Evolutionary conservation across 31 red algal species (phyloP).

Genomic region (Odonthalia washingtoniensis): DNA sequence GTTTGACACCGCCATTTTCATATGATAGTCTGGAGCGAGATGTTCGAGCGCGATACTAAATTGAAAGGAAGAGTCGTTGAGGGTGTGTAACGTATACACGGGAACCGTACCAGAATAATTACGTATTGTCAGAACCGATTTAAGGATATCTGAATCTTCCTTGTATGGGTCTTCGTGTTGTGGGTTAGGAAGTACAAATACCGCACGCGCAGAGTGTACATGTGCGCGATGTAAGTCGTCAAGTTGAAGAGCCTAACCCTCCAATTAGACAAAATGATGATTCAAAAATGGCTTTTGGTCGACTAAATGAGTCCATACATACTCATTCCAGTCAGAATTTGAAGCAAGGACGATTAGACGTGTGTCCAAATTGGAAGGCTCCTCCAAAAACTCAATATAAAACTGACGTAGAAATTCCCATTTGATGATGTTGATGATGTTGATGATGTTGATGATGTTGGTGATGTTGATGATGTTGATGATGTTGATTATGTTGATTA

Average conservation of each 20-base stretch:
- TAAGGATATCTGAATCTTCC: slow-evolving; percentile 79
- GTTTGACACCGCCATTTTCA: too few relatives aligned
- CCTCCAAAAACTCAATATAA: too few relatives aligned
- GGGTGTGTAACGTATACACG: slow-evolving; percentile 70
- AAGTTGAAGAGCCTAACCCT: slow-evolving; percentile 66
- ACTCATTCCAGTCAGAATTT: slow-evolving; percentile 68
- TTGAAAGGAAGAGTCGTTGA: slow-evolving; percentile 74
- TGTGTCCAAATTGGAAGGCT: too few relatives aligned
- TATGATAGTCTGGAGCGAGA: too few relatives aligned
- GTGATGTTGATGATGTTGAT: too few relatives aligned
- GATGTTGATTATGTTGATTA: too few relatives aligned
- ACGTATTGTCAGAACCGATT: slow-evolving; percentile 71
- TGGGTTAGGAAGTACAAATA: slow-evolving; percentile 76
- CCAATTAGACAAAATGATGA: slow-evolving; percentile 69
- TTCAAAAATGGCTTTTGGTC: slow-evolving; percentile 55
- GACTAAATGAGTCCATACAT: slow-evolving; percentile 69
- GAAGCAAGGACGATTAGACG: too few relatives aligned
- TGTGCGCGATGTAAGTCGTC: slow-evolving; percentile 70
- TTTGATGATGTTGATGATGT: too few relatives aligned
- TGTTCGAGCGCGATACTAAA: slow-evolving; percentile 88
- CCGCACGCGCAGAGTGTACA: slow-evolving; percentile 56
- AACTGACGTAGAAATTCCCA: too few relatives aligned
- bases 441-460: too few relatives aligned
- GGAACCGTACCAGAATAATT: slow-evolving; percentile 72
- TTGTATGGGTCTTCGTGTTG: slow-evolving; percentile 61